Percentiles rank a stretch among this genome's conserved stretches.
Evolutionary conservation across 495 filamentous ascomycete species (phyloP).

Genomic region (Neurospora sublineolata): DNA sequence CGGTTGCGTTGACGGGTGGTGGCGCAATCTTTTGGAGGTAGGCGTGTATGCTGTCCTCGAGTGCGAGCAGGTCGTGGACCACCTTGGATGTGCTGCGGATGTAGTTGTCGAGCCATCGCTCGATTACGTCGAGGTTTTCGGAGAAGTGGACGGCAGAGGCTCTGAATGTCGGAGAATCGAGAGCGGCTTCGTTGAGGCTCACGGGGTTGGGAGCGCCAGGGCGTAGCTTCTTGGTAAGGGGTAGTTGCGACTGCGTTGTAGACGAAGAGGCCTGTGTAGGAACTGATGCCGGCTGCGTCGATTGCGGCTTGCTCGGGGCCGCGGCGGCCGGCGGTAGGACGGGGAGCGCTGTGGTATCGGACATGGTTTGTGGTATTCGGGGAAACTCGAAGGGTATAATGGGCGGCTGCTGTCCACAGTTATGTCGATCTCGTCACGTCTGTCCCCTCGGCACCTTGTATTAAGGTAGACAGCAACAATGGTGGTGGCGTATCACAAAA

Average conservation of each 20-base stretch:
- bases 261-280: neutral
- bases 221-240: conserved; percentile 18
- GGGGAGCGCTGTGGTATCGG: neutral
- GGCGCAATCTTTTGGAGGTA: conserved; percentile 64
- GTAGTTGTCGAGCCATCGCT: conserved; percentile 88
- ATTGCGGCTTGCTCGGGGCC: neutral
- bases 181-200: conserved; percentile 79
- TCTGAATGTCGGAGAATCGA: conserved; percentile 92
- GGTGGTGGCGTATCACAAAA: neutral
- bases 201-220: conserved; percentile 54
- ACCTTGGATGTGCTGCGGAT: conserved; percentile 68
- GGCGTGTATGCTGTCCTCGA: conserved; percentile 58
- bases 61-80: conserved; percentile 53
- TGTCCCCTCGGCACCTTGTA: neutral
- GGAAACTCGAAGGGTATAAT: neutral
- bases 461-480: neutral
- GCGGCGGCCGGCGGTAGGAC: neutral
- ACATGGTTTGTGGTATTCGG: neutral
- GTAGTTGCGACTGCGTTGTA: conserved; percentile 6
- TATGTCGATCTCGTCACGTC: neutral
- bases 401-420: neutral
- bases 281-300: neutral
- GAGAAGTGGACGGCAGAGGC: conserved; percentile 78
- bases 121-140: conserved; percentile 83
- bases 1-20: conserved; percentile 50